phyloP scores from a whole-genome alignment of 306 rosid genomes.

The Prunus dulcis region DNA sequence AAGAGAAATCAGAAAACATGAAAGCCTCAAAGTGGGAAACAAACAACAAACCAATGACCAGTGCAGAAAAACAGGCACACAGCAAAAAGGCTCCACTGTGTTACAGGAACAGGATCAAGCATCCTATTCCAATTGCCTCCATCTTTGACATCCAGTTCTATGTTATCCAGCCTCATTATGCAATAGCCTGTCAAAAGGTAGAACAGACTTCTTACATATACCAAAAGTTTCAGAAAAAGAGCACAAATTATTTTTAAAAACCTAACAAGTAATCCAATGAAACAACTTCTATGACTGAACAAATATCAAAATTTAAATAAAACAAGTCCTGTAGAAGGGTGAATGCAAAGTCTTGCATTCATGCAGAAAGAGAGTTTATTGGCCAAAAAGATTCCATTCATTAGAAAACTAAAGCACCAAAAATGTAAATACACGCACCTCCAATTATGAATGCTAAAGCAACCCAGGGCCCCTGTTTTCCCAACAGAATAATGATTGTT shows the following conservation, averaged over 20 bases:
- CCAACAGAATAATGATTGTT: conserved; percentile 71
- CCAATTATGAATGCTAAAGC: conserved; percentile 68
- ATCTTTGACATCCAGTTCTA: conserved; percentile 36
- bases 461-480: conserved; percentile 86
- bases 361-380: conserved; percentile 11
- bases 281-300: not conserved
- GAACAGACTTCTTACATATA: conserved; percentile 12
- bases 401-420: conserved; percentile 21
- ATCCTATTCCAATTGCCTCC: conserved; percentile 29
- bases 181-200: conserved; percentile 70
- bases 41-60: conserved; percentile 82
- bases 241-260: not conserved
- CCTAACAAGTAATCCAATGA: not conserved
- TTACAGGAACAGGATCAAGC: conserved; percentile 49
- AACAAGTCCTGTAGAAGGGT: not conserved
- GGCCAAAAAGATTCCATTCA: not conserved
- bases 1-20: conserved; percentile 18
- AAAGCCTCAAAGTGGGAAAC: conserved; percentile 24
- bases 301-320: not conserved
- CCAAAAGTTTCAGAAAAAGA: not conserved
- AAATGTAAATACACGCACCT: conserved; percentile 41
- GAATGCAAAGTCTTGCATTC: not conserved
- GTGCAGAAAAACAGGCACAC: conserved; percentile 88
- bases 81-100: conserved; percentile 86
- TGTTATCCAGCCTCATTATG: conserved; percentile 52